phyloP scores from a whole-genome alignment of 1,139 yeast species.

The Sugiyamaella castrensis region DNA sequence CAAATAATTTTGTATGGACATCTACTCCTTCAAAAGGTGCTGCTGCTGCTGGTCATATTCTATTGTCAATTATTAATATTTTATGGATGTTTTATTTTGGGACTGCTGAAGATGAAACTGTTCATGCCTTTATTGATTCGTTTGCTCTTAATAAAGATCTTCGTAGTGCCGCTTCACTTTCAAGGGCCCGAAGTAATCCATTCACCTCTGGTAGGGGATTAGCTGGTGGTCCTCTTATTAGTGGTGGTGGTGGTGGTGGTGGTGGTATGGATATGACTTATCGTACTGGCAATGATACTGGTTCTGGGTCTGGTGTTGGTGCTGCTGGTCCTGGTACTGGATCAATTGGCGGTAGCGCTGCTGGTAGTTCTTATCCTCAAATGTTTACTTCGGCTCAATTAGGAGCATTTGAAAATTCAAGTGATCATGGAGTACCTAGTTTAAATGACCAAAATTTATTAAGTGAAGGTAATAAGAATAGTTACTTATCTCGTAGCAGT shows the following conservation, averaged over 20 bases:
- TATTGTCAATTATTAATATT: slow-evolving; percentile 70
- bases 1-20: slow-evolving; percentile 71
- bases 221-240: slow-evolving; percentile 1
- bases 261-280: slow-evolving; percentile 19
- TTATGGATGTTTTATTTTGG: slow-evolving; percentile 83
- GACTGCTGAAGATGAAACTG: slow-evolving; percentile 50
- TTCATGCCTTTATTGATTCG: slow-evolving; percentile 81
- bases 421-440: slow-evolving; percentile 19
- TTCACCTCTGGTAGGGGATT: slow-evolving; percentile 20
- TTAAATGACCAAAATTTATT: slow-evolving; percentile 16
- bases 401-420: slow-evolving; percentile 57
- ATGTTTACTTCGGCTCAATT: slow-evolving; percentile 54
- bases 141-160: slow-evolving; percentile 41
- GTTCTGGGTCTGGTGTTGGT: not conserved
- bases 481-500: slow-evolving; percentile 17
- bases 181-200: slow-evolving; percentile 21
- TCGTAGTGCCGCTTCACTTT: slow-evolving; percentile 17
- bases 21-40: slow-evolving; percentile 67
- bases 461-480: slow-evolving; percentile 21
- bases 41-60: slow-evolving; percentile 88
- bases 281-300: slow-evolving; percentile 7
- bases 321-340: slow-evolving; percentile 1
- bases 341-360: slow-evolving; percentile 6
- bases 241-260: slow-evolving; percentile 8
- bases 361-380: slow-evolving; percentile 38